Evolutionary conservation across 2,329 filamentous ascomycete genomes (phyloP).

Genomic region (Trichoderma atroviride): DNA sequence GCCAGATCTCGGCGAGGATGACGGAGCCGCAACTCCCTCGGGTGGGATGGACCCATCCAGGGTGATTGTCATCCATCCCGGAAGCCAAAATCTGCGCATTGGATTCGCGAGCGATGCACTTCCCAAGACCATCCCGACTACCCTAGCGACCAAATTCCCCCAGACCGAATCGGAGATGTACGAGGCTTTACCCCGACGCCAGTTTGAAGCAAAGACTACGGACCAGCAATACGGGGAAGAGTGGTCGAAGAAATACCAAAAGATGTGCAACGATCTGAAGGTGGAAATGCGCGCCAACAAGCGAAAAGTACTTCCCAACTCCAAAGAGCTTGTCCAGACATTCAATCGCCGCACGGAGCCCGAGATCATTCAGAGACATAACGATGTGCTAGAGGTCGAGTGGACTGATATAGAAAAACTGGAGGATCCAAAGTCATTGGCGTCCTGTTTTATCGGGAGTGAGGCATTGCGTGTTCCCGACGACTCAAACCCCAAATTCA

Average conservation of each 20-base stretch:
- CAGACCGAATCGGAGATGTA: slow-evolving; percentile 83
- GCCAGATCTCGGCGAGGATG: slow-evolving; percentile 61
- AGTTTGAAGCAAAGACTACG: slow-evolving; percentile 60
- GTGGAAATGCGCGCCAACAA: slow-evolving; percentile 91
- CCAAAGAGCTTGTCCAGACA: slow-evolving; percentile 91
- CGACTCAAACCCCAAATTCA: slow-evolving; percentile 84
- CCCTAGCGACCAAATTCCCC: slow-evolving; percentile 77
- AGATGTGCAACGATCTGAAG: slow-evolving; percentile 85
- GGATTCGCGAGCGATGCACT: slow-evolving; percentile 94
- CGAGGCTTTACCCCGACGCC: slow-evolving; percentile 74
- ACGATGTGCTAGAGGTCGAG: slow-evolving; percentile 89
- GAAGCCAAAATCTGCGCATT: slow-evolving; percentile 92
- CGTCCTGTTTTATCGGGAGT: slow-evolving; percentile 75
- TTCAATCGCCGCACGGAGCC: slow-evolving; percentile 85
- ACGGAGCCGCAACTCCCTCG: slow-evolving; percentile 56
- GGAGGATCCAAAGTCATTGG: slow-evolving; percentile 63
- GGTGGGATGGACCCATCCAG: slow-evolving; percentile 77
- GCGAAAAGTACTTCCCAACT: slow-evolving; percentile 93
- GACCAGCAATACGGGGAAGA: slow-evolving; percentile 91
- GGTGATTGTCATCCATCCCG: slow-evolving; percentile 91
- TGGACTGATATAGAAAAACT: slow-evolving; percentile 82
- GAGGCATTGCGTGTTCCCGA: slow-evolving; percentile 87
- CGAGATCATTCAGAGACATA: slow-evolving; percentile 90
- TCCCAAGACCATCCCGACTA: slow-evolving; percentile 92
- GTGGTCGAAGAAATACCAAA: slow-evolving; percentile 72